Base-by-base conservation (phyloP, 106 monocot species). In the Dendrobium catenatum region DNA sequence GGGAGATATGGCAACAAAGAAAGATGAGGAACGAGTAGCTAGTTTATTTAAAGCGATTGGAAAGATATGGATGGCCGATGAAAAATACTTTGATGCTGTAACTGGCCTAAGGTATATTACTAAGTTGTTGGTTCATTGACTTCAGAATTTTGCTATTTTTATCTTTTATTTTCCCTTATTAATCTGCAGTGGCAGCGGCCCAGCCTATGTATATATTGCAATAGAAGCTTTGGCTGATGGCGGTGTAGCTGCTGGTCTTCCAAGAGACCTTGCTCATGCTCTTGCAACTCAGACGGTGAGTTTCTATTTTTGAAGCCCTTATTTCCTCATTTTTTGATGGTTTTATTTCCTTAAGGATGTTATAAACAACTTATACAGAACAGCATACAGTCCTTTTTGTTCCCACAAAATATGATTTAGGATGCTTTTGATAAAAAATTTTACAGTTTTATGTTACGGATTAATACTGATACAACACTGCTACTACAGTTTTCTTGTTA, bases 161-260 rank as follows among this genome's bases (percentile, higher is more conserved):
- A n/a, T 61, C 4, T 61, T 19, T 61, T 61, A 33, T 70, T 37
- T 70, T 33, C 19, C 10, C 15, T 11, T 49, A 9, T 46, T 2
- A 26, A 64, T 61, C 78, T 51, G 9, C 66, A 98, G 98, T 89
- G 98, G 89, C 72, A 95, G 98, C 90, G 98, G 98, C 73, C 98
- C 98, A 17, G 98, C 98, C 43, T 98, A 98, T 75, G 79, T 98
- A 75, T 98, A 84, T 86, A 73, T 98, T 58, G 93, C 95, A 73
- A 98, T 98, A 81, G 98, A 98, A 81, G 98, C 98, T 55, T 19
- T 98, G 88, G 98, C 98, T 73, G 98, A 98, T 91, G 98, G 98
- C 49, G 98, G 98, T 70, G 98, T 98, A 33, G 98, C 95, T 86
- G 98, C 95, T 88, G 98, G 98, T 79, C 93, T 98, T 85, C 92